Base-by-base conservation (phyloP, 257 asterid species). In the Nicotiana paniculata region DNA sequence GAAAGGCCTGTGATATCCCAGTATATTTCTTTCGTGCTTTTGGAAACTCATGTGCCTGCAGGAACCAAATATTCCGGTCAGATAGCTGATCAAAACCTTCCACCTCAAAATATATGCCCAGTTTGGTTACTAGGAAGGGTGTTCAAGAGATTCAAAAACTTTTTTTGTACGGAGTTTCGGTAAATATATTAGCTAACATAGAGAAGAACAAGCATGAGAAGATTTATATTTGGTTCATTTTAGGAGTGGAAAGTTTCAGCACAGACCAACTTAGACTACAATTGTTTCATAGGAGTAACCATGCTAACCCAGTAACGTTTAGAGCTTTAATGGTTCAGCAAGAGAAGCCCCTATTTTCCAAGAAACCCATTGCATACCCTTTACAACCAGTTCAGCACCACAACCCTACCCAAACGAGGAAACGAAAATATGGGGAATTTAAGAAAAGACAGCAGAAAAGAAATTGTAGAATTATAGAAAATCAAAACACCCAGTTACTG, bases 11-110 rank as follows among this genome's bases (percentile, higher is more conserved):
- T 90, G 91, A 88, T 81, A 85, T 85, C 87, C 92, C 90, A 62
- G 93, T 90, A 86, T 81, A 89, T 87, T 86, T 93, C 95, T 90
- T 91, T 91, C 93, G 89, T 89, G 90, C 97, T 88, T 84, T 93
- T 90, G 95, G 92, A 88, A 89, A 93, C 87, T 95, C 99, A 92
- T 95, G 99, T 92, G 97, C 98, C 98, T 95, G 99, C 98, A 93
- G 92, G 95, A 91, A 91, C 85, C 95, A 95, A 95, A 95, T 90
- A 92, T 87, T 90, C 88, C 90, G 69, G 95, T 92, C 93, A 95
- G 98, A 89, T 89, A 86, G 90, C 91, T 84, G 63, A 88, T 89
- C 82, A 82, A 89, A 72, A 81, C 84, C 88, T 84, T 83, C 85
- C 65, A 77, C 84, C 89, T 80, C 72, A 81, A 83, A 86, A 86